Conservation (phyloP, 2,329 filamentous ascomycete genomes). For the Fusarium lateritium region DNA sequence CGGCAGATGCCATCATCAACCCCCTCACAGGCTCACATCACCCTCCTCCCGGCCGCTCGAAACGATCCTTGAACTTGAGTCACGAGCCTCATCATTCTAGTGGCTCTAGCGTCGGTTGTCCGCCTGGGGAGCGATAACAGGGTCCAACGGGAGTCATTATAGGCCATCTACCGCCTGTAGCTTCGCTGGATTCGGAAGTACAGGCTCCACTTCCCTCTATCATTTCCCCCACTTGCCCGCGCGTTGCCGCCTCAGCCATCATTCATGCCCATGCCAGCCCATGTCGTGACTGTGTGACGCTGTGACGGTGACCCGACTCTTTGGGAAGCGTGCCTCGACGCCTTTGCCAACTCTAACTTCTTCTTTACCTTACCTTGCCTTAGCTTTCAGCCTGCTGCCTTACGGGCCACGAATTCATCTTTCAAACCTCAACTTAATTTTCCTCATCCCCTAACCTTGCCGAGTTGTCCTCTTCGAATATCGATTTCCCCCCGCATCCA, state of each 20-base stretch:
- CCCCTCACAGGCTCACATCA: slow-evolving; percentile 38
- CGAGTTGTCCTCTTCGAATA: not conserved
- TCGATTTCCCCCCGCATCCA: slow-evolving; percentile 2
- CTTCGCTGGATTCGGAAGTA: slow-evolving; percentile 11
- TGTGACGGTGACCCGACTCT: slow-evolving; percentile 46
- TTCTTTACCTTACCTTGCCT: slow-evolving; percentile 8
- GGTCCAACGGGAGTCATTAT: slow-evolving; percentile 27
- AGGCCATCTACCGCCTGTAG: slow-evolving; percentile 30
- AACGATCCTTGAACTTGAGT: slow-evolving; percentile 43
- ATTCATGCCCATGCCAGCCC: slow-evolving; percentile 34
- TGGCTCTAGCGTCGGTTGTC: slow-evolving; percentile 26
- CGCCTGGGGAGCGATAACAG: slow-evolving; percentile 17
- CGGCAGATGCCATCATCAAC: slow-evolving; percentile 9
- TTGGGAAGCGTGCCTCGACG: slow-evolving; percentile 44
- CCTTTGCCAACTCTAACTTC: slow-evolving; percentile 34
- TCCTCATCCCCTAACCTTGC: not conserved
- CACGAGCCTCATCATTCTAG: slow-evolving; percentile 42
- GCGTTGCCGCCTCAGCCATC: slow-evolving; percentile 48
- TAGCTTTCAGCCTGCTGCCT: slow-evolving; percentile 13
- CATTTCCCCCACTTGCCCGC: slow-evolving; percentile 28
- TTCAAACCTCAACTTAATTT: slow-evolving; percentile 9
- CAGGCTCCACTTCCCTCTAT: slow-evolving; percentile 13
- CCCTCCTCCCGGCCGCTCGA: slow-evolving; percentile 4
- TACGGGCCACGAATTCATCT: slow-evolving; percentile 17
- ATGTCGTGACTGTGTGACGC: slow-evolving; percentile 44